A percentile compares a stretch with the other conserved stretches of the same genome.
Conservation (phyloP, 345 rosid species). For the Dipteronia dyeriana region DNA sequence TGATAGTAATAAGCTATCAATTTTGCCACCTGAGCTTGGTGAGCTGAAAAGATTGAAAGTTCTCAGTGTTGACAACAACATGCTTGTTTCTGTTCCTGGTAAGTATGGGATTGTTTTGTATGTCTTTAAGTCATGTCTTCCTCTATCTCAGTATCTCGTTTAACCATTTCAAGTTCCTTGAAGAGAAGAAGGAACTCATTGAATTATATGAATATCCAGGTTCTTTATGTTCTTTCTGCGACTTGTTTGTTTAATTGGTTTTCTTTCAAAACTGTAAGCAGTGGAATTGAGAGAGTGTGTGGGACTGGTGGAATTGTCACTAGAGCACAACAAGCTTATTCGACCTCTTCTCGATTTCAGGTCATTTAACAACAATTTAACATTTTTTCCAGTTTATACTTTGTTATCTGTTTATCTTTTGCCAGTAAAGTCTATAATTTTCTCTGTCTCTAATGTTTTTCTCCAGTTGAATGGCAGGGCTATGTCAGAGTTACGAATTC, state of each 20-base stretch:
- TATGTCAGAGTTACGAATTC: conserved; percentile 79
- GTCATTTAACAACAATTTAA: conserved; percentile 40
- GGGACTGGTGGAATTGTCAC: conserved; percentile 75
- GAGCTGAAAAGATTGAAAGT: conserved; percentile 69
- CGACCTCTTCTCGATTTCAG: conserved; percentile 99
- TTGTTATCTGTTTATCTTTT: conserved; percentile 20
- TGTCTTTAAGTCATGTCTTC: neutral
- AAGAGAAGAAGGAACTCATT: neutral
- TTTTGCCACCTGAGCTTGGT: conserved; percentile 92
- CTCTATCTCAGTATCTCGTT: conserved; percentile 14
- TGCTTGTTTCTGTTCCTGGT: conserved; percentile 93
- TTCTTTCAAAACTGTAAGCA: conserved; percentile 44
- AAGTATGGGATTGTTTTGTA: conserved; percentile 30
- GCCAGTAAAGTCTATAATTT: conserved; percentile 19
- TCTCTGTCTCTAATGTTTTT: conserved; percentile 39
- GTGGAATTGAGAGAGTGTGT: conserved; percentile 93
- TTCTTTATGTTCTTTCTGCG: neutral
- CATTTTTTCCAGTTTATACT: conserved; percentile 16
- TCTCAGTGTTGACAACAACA: conserved; percentile 76
- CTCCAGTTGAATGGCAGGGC: conserved; percentile 69
- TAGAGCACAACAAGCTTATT: conserved; percentile 93
- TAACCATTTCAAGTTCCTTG: neutral
- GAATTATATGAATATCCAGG: neutral
- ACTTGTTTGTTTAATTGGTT: conserved; percentile 22
- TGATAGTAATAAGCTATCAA: conserved; percentile 73